These are phyloP conservation scores for Fusarium marasasianum DNA, from an alignment of 2,329 filamentous ascomycete genomes.

Conservation along the genomic window DNA sequence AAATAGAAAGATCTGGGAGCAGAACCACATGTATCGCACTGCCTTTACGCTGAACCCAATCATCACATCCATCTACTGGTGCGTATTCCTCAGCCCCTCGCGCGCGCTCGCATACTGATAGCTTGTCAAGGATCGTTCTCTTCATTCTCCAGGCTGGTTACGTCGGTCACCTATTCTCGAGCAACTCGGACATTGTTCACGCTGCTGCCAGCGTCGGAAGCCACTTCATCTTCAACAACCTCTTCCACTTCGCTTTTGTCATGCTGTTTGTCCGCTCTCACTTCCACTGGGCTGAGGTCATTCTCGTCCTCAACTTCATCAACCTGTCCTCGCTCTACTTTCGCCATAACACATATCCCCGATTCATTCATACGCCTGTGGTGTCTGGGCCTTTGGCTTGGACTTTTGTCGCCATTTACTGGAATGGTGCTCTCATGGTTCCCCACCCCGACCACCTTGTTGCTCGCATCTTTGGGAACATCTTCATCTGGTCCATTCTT, in stretches of 20 bases:
- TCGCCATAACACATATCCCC: constrained; percentile 75
- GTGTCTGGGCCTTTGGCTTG: constrained; percentile 82
- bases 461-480: constrained; percentile 83
- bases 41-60: constrained; percentile 78
- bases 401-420: constrained; percentile 88
- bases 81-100: constrained; percentile 20
- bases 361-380: constrained; percentile 79
- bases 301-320: constrained; percentile 82
- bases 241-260: constrained; percentile 83
- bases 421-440: constrained; percentile 88
- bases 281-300: constrained; percentile 79
- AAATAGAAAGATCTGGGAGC: constrained; percentile 76
- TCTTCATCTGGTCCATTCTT: constrained; percentile 87
- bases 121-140: constrained; percentile 68
- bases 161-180: constrained; percentile 78
- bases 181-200: constrained; percentile 68
- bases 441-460: constrained; percentile 70
- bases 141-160: constrained; percentile 82
- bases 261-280: constrained; percentile 82
- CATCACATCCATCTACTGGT: constrained; percentile 81
- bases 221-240: constrained; percentile 88
- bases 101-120: neutral
- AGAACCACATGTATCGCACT: constrained; percentile 73
- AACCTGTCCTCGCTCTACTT: constrained; percentile 84
- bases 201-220: constrained; percentile 80